Percentiles rank a stretch among this genome's conserved stretches.
phyloP scores from a whole-genome alignment of 2,329 filamentous ascomycete species.

The Phaeomoniella chlamydospora region DNA sequence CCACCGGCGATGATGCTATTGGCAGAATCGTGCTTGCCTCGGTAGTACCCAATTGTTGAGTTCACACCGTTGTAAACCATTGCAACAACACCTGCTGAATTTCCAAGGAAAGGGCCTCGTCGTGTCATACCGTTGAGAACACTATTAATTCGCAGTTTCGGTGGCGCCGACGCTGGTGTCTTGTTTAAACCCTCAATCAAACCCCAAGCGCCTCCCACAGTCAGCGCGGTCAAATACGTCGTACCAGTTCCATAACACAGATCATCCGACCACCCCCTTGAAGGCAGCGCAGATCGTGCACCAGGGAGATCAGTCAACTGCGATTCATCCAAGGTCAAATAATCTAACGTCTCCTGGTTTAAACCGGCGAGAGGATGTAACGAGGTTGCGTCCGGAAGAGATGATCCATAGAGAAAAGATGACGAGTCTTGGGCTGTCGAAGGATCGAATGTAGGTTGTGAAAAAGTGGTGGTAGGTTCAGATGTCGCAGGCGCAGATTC shows the following conservation, averaged over 20 bases:
- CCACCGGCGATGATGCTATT: conserved; percentile 80
- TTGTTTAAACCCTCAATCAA: conserved; percentile 75
- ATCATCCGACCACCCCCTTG: conserved; percentile 94
- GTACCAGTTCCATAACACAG: conserved; percentile 94
- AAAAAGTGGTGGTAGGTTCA: conserved; percentile 37
- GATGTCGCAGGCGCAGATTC: conserved; percentile 27
- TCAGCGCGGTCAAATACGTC: conserved; percentile 79
- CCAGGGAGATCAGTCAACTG: conserved; percentile 75
- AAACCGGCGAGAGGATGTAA: conserved; percentile 89
- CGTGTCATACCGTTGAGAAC: conserved; percentile 89
- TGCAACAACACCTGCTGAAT: conserved; percentile 88
- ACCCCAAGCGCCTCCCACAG: conserved; percentile 81
- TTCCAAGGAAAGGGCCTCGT: conserved; percentile 86
- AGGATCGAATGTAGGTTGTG: conserved; percentile 52
- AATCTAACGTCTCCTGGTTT: conserved; percentile 86
- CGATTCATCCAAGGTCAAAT: conserved; percentile 86
- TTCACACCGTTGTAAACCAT: conserved; percentile 94
- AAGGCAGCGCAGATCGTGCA: conserved; percentile 75
- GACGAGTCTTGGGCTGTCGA: conserved; percentile 60
- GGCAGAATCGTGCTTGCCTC: conserved; percentile 76
- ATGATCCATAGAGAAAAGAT: conserved; percentile 64
- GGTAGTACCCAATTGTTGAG: conserved; percentile 61
- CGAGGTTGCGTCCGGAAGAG: conserved; percentile 72
- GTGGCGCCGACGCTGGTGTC: conserved; percentile 54
- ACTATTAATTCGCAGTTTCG: conserved; percentile 84